A percentile compares a stretch with the other conserved stretches of the same genome.
These are phyloP conservation scores for Ceratocystis colombiana DNA, from an alignment of 2,329 filamentous ascomycete species.

Conservation along the genomic window DNA sequence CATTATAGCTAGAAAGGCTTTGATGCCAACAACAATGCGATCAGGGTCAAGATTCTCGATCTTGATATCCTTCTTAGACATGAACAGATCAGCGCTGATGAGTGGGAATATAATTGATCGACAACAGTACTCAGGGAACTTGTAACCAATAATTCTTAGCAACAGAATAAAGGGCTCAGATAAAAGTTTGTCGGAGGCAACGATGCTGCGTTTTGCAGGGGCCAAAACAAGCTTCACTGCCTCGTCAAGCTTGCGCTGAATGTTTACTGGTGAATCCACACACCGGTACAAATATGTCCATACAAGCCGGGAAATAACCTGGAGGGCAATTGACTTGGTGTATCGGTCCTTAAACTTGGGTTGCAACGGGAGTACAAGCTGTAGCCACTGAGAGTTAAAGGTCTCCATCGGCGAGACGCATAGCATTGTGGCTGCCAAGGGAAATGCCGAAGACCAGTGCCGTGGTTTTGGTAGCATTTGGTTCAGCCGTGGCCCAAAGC, in stretches of 20 bases:
- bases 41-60: constrained; percentile 93
- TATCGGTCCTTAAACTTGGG: constrained; percentile 74
- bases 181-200: constrained; percentile 73
- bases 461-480: constrained; percentile 85
- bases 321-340: constrained; percentile 67
- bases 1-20: constrained; percentile 88
- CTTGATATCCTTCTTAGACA: constrained; percentile 62
- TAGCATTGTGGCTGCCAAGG: constrained; percentile 73
- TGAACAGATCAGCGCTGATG: constrained; percentile 84
- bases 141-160: constrained; percentile 88
- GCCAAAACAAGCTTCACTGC: constrained; percentile 77
- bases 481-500: constrained; percentile 65
- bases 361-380: constrained; percentile 66
- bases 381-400: constrained; percentile 78
- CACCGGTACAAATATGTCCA: constrained; percentile 92
- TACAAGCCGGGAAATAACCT: constrained; percentile 78
- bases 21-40: constrained; percentile 92
- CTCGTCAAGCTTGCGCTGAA: constrained; percentile 75
- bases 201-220: constrained; percentile 64
- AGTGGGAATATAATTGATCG: constrained; percentile 86
- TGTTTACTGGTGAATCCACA: constrained; percentile 57
- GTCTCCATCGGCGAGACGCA: constrained; percentile 79
- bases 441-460: constrained; percentile 84
- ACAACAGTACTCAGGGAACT: constrained; percentile 88
- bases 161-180: constrained; percentile 87